These are phyloP conservation scores for Debaryomycetaceae sp. DNA, from an alignment of 1,139 yeast genomes.

Conservation along the genomic window DNA sequence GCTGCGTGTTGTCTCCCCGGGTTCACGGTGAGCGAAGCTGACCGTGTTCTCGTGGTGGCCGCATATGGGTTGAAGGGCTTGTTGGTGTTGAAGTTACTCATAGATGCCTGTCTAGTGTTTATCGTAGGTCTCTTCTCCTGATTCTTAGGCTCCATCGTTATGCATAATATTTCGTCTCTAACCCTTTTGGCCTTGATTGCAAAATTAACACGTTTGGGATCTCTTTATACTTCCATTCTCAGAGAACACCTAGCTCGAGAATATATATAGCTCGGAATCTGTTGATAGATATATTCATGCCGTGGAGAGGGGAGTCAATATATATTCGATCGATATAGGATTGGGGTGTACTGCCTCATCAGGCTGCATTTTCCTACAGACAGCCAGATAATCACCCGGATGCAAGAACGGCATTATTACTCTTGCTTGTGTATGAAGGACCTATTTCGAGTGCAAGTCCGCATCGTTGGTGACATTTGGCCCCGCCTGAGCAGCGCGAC, in stretches of 20 bases:
- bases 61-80: neutral
- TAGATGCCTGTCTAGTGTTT: slow-evolving; percentile 1
- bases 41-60: slow-evolving; percentile 5
- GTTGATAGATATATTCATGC: too few relatives aligned
- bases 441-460: too few relatives aligned
- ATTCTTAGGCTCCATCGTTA: neutral
- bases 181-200: neutral
- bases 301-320: too few relatives aligned
- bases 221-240: too few relatives aligned
- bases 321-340: neutral
- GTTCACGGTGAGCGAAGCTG: slow-evolving; percentile 1
- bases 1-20: slow-evolving; percentile 14
- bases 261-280: too few relatives aligned
- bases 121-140: neutral
- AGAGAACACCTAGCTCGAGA: too few relatives aligned
- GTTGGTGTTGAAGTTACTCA: neutral
- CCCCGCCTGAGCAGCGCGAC: too few relatives aligned
- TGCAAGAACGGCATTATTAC: neutral
- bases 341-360: neutral
- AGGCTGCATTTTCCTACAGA: neutral
- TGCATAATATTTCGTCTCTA: neutral
- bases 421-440: too few relatives aligned
- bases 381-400: neutral
- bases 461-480: too few relatives aligned
- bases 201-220: neutral